Conservation (phyloP, 1,139 yeast genomes). For the Sugiyamaella xylanicola region DNA sequence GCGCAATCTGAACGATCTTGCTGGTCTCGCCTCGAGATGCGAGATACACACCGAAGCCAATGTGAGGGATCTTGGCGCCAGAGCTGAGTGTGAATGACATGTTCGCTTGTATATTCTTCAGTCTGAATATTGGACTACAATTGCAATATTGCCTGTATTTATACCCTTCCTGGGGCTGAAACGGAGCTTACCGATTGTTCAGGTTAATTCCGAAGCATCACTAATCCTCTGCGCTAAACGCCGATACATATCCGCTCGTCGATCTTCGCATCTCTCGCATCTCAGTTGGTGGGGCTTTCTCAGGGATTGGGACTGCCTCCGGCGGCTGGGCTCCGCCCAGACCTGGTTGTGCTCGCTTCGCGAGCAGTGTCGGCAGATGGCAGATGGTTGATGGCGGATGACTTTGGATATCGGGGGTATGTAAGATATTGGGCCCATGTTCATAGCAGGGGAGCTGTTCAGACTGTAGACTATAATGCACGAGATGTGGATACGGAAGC, state of each 20-base stretch:
- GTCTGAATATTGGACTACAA: too few species aligned
- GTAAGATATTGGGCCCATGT: too few species aligned
- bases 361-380: too few species aligned
- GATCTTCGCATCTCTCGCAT: background rate
- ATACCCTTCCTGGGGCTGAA: background rate
- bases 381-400: too few species aligned
- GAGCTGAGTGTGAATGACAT: constrained; percentile 33
- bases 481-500: too few species aligned
- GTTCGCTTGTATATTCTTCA: background rate
- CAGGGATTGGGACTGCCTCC: too few species aligned
- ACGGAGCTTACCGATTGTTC: background rate
- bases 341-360: too few species aligned
- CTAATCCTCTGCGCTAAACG: background rate
- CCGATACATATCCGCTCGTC: background rate
- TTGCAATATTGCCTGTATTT: background rate
- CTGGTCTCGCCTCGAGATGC: constrained; percentile 48
- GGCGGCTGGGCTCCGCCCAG: too few species aligned
- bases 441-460: too few species aligned
- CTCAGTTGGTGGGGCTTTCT: background rate
- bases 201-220: background rate
- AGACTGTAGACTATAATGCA: too few species aligned
- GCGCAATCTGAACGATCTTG: constrained; percentile 52
- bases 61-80: constrained; percentile 51
- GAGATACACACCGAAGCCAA: constrained; percentile 63
- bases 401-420: too few species aligned